These are phyloP conservation scores for Eucalyptus camaldulensis DNA, from an alignment of 345 rosid genomes.

Conservation along the genomic window DNA sequence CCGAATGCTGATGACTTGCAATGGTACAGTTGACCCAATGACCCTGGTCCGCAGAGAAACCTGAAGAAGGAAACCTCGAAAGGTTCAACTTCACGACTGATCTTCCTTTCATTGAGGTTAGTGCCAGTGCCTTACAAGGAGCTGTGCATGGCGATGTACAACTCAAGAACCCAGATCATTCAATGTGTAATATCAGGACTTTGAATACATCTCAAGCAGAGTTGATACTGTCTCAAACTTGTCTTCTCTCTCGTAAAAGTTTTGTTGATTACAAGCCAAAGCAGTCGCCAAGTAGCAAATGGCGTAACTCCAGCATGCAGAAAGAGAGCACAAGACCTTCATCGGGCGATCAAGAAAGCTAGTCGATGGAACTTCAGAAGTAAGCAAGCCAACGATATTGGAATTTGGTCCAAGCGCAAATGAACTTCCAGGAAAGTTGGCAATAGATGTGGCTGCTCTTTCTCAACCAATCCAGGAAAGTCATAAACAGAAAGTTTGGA, in stretches of 20 bases:
- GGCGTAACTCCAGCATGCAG: background rate
- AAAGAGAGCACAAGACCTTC: background rate
- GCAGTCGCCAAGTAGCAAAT: background rate
- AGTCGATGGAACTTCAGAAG: background rate
- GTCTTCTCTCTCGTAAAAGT: background rate
- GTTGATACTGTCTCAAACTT: background rate
- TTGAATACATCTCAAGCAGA: background rate
- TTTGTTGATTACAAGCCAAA: background rate
- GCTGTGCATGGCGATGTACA: background rate
- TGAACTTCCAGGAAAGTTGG: background rate
- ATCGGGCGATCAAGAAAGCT: background rate
- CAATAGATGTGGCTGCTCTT: background rate
- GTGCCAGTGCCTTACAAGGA: too few species aligned
- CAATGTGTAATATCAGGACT: background rate
- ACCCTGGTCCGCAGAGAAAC: background rate
- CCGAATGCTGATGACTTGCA: background rate
- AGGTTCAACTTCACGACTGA: background rate
- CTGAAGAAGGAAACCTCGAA: background rate
- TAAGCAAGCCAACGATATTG: background rate
- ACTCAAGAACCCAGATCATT: background rate
- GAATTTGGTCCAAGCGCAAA: background rate
- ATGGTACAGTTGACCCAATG: background rate
- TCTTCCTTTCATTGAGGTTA: background rate
- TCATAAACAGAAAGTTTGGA: background rate
- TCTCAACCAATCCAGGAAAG: background rate